phyloP scores from a whole-genome alignment of 192 early-diverging fungal species.

The Mortierella hygrophila region DNA sequence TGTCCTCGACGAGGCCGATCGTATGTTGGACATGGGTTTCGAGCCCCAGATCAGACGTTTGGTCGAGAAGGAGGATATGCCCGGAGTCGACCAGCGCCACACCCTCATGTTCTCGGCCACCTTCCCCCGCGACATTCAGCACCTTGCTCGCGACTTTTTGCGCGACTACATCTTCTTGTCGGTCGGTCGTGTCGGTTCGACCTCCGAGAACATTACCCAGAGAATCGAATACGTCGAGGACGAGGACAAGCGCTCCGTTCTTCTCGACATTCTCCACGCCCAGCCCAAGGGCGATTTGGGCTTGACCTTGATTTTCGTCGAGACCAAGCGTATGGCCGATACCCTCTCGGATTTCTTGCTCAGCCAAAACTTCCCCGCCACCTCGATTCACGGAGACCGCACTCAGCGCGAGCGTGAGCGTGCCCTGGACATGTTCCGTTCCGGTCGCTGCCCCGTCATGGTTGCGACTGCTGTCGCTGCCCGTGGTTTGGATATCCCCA shows the following conservation, averaged over 20 bases:
- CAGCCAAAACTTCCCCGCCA: slow-evolving; percentile 85
- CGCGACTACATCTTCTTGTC: slow-evolving; percentile 87
- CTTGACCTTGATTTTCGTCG: slow-evolving; percentile 96
- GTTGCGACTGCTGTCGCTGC: slow-evolving; percentile 98
- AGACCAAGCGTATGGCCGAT: slow-evolving; percentile 96
- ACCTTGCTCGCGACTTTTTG: slow-evolving; percentile 89
- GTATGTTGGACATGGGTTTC: slow-evolving; percentile 97
- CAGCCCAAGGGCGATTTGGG: slow-evolving; percentile 65
- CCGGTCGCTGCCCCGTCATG: slow-evolving; percentile 85
- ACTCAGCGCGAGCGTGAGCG: slow-evolving; percentile 96
- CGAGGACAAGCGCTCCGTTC: slow-evolving; percentile 90
- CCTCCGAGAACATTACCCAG: slow-evolving; percentile 97
- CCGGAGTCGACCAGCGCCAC: slow-evolving; percentile 78
- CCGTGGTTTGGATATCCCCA: slow-evolving; percentile 92
- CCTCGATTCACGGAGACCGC: slow-evolving; percentile 97
- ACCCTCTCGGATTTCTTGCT: slow-evolving; percentile 86
- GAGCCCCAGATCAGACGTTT: slow-evolving; percentile 94
- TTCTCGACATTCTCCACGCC: slow-evolving; percentile 85
- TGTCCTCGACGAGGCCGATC: slow-evolving; percentile 96
- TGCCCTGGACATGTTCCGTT: slow-evolving; percentile 89
- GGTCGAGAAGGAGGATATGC: slow-evolving; percentile 82
- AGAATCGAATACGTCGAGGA: slow-evolving; percentile 94
- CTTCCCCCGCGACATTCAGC: slow-evolving; percentile 91
- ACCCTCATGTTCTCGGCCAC: slow-evolving; percentile 98
- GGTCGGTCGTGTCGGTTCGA: slow-evolving; percentile 94